phyloP scores from a whole-genome alignment of 2,329 filamentous ascomycete species.

The Colletotrichum sublineola region DNA sequence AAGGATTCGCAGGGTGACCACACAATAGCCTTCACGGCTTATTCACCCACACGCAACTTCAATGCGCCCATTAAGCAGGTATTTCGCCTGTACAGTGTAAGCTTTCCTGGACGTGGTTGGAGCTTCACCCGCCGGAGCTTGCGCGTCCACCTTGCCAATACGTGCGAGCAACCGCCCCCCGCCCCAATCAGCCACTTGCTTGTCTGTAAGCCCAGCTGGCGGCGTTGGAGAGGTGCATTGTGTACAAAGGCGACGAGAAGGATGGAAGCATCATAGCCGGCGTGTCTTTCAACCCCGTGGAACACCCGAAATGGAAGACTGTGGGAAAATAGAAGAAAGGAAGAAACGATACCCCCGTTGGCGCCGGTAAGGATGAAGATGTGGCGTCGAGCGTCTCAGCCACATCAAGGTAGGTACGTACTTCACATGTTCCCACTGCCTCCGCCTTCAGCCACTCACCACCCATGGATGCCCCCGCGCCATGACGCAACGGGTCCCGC shows the following conservation, averaged over 20 bases:
- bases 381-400: conserved; percentile 26
- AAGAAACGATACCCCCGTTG: conserved; percentile 5
- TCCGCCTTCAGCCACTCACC: neutral
- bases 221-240: no score
- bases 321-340: neutral
- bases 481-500: conserved; percentile 35
- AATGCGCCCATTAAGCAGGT: conserved; percentile 2
- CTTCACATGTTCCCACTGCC: no score
- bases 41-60: neutral
- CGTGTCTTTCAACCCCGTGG: neutral
- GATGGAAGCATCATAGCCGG: neutral
- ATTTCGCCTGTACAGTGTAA: neutral
- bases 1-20: conserved; percentile 21
- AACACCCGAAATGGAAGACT: neutral
- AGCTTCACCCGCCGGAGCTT: conserved; percentile 27
- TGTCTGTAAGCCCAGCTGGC: conserved; percentile 2
- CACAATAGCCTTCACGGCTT: conserved; percentile 16
- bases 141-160: conserved; percentile 31
- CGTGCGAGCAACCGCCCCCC: neutral
- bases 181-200: neutral
- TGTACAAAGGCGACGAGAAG: no score
- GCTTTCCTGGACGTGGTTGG: conserved; percentile 19
- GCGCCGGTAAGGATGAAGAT: conserved; percentile 5
- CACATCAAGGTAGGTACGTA: neutral
- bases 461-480: conserved; percentile 34